Base-by-base conservation (phyloP, 192 early-diverging fungal genomes). In the Podila horticola region DNA sequence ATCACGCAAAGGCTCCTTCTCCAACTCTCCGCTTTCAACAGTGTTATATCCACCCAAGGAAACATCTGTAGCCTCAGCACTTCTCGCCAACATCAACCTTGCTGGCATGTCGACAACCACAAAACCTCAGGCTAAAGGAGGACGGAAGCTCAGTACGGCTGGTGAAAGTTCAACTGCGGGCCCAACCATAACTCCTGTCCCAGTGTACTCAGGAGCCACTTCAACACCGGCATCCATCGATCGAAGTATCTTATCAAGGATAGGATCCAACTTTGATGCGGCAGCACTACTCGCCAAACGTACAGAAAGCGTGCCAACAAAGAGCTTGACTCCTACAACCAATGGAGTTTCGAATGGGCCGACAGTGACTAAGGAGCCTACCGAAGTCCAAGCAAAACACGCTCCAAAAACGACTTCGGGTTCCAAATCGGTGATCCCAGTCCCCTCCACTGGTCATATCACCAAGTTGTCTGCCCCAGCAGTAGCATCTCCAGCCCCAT, bases 181-280 rank as follows among this genome's bases (percentile, higher is more conserved):
- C 17, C 24, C 52, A 26, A 55, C 20, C 22, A 22, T 5, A 24
- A 26, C 52, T 24, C 52, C 52, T 24, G 52, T 55, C 52, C 52
- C 52, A 9, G 24, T 55, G 6, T 55, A 55, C n/a, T 55, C 52
- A 1, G 59, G 59, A 61, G 59, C 59, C 15, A 31, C 68, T 24
- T 28, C 61, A 10, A 41, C 62, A 5, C 38, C 33, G 3, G 28
- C 51, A 22, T 19, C 71, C 1, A 81, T 81, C 30, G 72, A 73
- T 34, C 70, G 66, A 11, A 81, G 58, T 17, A 81, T 81, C 22
- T 29, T 81, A 17, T 81, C 77, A 5, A 72, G 77, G 77, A 81
- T 81, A 36, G 77, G 77, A 60, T 81, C 77, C 11, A 81, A 81
- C 36, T 81, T 81, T 58, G 77, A 81, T 29, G 66, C 77, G 8